These are phyloP conservation scores for Sclerotinia nivalis DNA, from an alignment of 2,329 filamentous ascomycete genomes.

Conservation along the genomic window DNA sequence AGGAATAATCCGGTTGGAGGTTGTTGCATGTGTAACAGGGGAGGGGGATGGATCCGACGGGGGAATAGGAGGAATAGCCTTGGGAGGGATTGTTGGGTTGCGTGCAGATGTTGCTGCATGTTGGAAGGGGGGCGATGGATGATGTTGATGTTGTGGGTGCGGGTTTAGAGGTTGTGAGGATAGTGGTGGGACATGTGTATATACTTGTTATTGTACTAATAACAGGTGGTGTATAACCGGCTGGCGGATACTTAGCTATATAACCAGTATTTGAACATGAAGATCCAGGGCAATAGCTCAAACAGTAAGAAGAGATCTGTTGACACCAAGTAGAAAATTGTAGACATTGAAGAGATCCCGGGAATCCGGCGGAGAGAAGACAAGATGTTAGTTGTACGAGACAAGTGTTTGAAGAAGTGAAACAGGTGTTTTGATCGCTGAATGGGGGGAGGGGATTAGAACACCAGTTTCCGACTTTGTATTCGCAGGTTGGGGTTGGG, in stretches of 20 bases:
- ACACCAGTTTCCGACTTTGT: constrained; percentile 57
- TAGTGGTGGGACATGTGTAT: constrained; percentile 38
- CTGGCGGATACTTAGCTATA: constrained; percentile 47
- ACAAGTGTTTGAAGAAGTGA: constrained; percentile 45
- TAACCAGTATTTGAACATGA: constrained; percentile 49
- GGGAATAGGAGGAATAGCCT: constrained; percentile 66
- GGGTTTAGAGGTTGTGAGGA: constrained; percentile 39
- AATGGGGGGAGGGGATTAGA: constrained; percentile 52
- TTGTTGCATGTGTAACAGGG: constrained; percentile 59
- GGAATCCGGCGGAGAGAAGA: constrained; percentile 54
- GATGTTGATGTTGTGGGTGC: constrained; percentile 36
- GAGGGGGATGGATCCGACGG: constrained; percentile 54
- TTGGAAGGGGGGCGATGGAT: constrained; percentile 47
- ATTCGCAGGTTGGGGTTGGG: constrained; percentile 53
- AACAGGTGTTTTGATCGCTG: constrained; percentile 47
- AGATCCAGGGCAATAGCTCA: constrained; percentile 41
- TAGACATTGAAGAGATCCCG: constrained; percentile 52
- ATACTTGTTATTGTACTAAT: constrained; percentile 44
- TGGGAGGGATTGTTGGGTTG: constrained; percentile 57
- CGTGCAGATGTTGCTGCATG: constrained; percentile 50
- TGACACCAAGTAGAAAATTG: constrained; percentile 53
- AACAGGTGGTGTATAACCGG: constrained; percentile 44
- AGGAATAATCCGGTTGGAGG: constrained; percentile 45
- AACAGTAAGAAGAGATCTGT: constrained; percentile 50
- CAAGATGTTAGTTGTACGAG: constrained; percentile 52